Percentiles rank a stretch among this genome's conserved stretches.
These are phyloP conservation scores for Rheum nobile DNA, from an alignment of 148 eudicot genomes.

Conservation along the genomic window DNA sequence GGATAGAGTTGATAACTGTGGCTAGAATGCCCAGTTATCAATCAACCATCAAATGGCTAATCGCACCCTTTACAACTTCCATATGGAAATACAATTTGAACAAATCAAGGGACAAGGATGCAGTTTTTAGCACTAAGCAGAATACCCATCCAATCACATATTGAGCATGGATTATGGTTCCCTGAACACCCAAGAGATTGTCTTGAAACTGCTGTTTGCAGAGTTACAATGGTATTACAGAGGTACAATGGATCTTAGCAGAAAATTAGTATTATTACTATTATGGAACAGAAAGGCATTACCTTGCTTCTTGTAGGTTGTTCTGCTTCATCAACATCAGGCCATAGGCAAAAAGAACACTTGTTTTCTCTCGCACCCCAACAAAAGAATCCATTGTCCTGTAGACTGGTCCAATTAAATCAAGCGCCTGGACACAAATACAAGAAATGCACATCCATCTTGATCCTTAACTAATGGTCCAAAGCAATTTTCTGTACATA, in stretches of 20 bases:
- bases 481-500: not conserved
- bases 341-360: conserved; percentile 83
- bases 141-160: not conserved
- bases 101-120: not conserved
- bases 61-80: not conserved
- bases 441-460: not conserved
- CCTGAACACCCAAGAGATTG: not conserved
- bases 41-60: not conserved
- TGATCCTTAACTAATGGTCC: not conserved
- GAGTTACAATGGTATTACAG: not conserved
- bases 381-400: conserved; percentile 71
- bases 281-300: conserved; percentile 3
- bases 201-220: not conserved
- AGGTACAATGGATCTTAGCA: not conserved
- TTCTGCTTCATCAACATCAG: conserved; percentile 88
- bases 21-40: not conserved
- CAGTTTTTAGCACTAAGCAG: not conserved
- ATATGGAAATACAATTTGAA: not conserved
- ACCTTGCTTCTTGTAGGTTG: conserved; percentile 95
- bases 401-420: conserved; percentile 79
- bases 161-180: not conserved
- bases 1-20: not conserved
- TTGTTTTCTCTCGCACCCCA: conserved; percentile 87
- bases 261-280: not conserved
- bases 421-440: conserved; percentile 52